phyloP scores from a whole-genome alignment of 208 protist species.

The Lotmaria passim region DNA sequence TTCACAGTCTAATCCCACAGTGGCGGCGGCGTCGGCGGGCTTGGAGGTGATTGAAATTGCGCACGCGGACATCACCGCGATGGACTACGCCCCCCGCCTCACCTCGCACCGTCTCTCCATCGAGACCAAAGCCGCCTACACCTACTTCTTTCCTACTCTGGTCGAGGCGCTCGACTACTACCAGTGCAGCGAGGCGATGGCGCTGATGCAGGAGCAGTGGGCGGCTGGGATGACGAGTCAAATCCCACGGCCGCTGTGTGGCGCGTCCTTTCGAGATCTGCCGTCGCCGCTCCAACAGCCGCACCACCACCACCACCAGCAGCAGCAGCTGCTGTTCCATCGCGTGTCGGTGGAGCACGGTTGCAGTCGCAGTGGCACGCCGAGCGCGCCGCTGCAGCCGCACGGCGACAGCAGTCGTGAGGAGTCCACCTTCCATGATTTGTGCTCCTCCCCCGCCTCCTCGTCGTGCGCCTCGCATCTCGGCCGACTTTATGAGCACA shows the following conservation, averaged over 20 bases:
- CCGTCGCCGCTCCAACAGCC: not conserved
- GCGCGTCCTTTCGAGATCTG: not conserved
- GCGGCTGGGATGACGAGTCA: constrained; percentile 35
- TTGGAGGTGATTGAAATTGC: constrained; percentile 76
- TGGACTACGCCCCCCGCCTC: constrained; percentile 71
- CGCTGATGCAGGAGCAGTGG: constrained; percentile 48
- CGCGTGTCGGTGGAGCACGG: not conserved
- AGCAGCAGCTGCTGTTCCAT: too few relatives aligned
- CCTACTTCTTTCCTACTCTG: constrained; percentile 64
- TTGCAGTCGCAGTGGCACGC: too few relatives aligned
- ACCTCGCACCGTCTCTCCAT: constrained; percentile 70
- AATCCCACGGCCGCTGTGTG: constrained; percentile 18
- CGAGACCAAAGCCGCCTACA: constrained; percentile 57
- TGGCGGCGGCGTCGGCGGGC: not conserved
- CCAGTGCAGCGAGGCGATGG: constrained; percentile 47
- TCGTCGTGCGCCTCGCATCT: not conserved
- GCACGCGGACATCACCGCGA: constrained; percentile 69
- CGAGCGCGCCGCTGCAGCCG: too few relatives aligned
- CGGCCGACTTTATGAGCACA: not conserved
- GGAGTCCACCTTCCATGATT: too few relatives aligned
- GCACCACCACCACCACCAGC: constrained; percentile 2
- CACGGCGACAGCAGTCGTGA: too few relatives aligned
- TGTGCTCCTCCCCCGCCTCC: not conserved
- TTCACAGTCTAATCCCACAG: not conserved
- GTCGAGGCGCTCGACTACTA: constrained; percentile 57